Conservation (phyloP, 2,329 filamentous ascomycete species). For the Zarea fungicola region DNA sequence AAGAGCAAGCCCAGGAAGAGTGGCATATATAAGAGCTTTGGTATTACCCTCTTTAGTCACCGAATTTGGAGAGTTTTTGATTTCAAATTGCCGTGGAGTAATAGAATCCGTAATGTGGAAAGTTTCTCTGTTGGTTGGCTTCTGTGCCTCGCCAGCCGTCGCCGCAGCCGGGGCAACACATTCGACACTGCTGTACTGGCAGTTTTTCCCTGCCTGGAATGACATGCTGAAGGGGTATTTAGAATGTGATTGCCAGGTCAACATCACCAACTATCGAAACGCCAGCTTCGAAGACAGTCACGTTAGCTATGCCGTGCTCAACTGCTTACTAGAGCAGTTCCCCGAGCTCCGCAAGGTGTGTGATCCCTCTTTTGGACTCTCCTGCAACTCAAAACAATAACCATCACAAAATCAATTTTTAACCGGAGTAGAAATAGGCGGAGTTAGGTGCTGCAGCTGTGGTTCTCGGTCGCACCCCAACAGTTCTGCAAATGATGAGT, state of each 20-base stretch:
- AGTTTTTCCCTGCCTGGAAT: constrained; percentile 3
- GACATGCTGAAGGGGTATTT: neutral
- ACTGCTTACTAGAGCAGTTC: constrained; percentile 5
- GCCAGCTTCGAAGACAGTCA: neutral
- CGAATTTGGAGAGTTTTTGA: neutral
- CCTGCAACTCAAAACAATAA: no score
- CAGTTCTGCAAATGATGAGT: constrained; percentile 1
- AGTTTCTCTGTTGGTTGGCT: neutral
- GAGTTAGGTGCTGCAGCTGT: constrained; percentile 5
- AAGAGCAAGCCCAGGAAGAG: no score
- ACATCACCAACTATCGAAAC: constrained; percentile 3
- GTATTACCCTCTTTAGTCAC: neutral
- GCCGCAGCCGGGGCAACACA: neutral
- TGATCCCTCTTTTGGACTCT: neutral
- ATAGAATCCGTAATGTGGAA: neutral
- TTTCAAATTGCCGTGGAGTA: neutral
- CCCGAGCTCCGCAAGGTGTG: constrained; percentile 5
- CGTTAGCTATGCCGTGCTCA: neutral
- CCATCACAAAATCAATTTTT: neutral
- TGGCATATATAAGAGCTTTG: no score
- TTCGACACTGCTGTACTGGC: neutral
- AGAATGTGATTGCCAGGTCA: neutral
- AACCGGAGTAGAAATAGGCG: neutral
- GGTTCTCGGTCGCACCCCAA: neutral
- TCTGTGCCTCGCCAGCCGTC: neutral